Conservation (phyloP, 352 stramenopile species). For the Phytophthora pini region DNA sequence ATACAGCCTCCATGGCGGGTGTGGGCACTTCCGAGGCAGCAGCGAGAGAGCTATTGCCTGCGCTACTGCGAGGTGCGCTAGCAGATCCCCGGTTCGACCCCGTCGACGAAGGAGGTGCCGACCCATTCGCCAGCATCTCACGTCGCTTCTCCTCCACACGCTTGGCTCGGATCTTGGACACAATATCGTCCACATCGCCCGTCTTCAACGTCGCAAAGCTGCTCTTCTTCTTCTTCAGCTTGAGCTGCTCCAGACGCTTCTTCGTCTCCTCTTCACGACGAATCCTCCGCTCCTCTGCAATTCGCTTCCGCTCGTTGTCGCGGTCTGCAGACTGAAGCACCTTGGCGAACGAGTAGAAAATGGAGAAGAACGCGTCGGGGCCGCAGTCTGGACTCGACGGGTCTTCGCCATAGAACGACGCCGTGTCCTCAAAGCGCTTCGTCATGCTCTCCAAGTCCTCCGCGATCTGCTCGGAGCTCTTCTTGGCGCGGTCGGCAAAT, state of each 20-base stretch:
- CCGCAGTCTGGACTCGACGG: slow-evolving; percentile 70
- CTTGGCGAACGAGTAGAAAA: slow-evolving; percentile 88
- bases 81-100: slow-evolving; percentile 30
- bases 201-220: slow-evolving; percentile 77
- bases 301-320: slow-evolving; percentile 87
- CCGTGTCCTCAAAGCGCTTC: slow-evolving; percentile 71
- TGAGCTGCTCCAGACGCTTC: slow-evolving; percentile 81
- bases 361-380: slow-evolving; percentile 84
- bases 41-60: slow-evolving; percentile 10
- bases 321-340: slow-evolving; percentile 79
- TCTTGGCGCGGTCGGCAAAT: slow-evolving; percentile 73
- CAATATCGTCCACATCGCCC: slow-evolving; percentile 83
- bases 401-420: slow-evolving; percentile 80
- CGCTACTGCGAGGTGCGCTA: slow-evolving; percentile 19
- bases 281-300: slow-evolving; percentile 78
- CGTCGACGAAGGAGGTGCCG: slow-evolving; percentile 28
- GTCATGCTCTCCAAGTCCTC: slow-evolving; percentile 66
- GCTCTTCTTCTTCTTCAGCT: slow-evolving; percentile 80
- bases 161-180: slow-evolving; percentile 85
- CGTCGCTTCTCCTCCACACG: slow-evolving; percentile 77
- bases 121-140: slow-evolving; percentile 55
- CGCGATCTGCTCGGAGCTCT: slow-evolving; percentile 64
- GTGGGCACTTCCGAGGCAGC: slow-evolving; percentile 17
- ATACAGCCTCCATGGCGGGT: slow-evolving; percentile 42
- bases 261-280: slow-evolving; percentile 82